These are phyloP conservation scores for Capsella bursapastoris DNA, from an alignment of 345 rosid species.

Conservation along the genomic window DNA sequence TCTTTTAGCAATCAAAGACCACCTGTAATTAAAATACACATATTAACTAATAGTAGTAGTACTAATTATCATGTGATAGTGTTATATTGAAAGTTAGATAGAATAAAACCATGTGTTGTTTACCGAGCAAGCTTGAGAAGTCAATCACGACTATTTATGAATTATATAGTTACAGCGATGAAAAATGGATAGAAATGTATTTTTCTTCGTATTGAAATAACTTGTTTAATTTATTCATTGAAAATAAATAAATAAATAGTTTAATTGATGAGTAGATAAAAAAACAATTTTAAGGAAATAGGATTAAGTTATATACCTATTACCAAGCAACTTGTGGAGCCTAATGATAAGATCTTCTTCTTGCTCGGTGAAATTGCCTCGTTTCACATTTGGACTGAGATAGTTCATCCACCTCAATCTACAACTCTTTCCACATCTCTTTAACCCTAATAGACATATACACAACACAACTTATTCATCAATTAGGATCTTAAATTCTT, in stretches of 20 bases:
- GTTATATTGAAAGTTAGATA: neutral
- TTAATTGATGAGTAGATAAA: neutral
- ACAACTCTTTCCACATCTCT: conserved; percentile 77
- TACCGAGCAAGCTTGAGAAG: conserved; percentile 20
- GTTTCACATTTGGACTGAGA: conserved; percentile 58
- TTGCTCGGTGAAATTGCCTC: conserved; percentile 55
- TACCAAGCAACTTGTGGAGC: conserved; percentile 68
- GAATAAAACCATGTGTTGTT: conserved; percentile 17
- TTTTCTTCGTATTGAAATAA: neutral
- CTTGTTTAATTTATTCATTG: no score
- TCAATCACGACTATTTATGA: neutral
- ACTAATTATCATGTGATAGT: neutral
- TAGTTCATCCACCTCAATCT: conserved; percentile 73
- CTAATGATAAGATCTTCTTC: conserved; percentile 70
- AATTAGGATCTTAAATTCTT: neutral
- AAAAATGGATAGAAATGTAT: conserved; percentile 11
- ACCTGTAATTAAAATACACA: conserved; percentile 43
- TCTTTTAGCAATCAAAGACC: conserved; percentile 77
- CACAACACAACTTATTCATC: neutral
- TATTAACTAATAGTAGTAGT: neutral
- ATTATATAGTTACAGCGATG: conserved; percentile 1
- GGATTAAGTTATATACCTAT: conserved; percentile 49
- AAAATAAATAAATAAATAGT: neutral
- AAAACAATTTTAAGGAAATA: neutral
- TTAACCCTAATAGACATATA: conserved; percentile 47